phyloP scores from a whole-genome alignment of 192 early-diverging fungal species.

The Oehlia diaphana region DNA sequence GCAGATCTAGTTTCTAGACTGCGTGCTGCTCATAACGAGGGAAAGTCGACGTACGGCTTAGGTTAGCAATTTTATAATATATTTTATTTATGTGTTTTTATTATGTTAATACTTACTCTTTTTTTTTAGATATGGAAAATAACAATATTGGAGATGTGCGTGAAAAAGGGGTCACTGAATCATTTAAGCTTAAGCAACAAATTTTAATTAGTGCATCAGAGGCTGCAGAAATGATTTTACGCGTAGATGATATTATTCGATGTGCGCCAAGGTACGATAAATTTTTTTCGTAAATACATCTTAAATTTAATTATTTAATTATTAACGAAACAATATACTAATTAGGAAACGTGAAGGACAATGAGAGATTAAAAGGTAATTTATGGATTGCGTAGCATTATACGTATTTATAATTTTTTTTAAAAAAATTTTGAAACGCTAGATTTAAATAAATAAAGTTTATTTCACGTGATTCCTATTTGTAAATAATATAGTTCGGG shows the following conservation, averaged over 20 bases:
- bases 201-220: conserved; percentile 92
- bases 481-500: no score
- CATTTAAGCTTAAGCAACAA: conserved; percentile 94
- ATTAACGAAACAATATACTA: neutral
- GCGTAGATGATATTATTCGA: conserved; percentile 98
- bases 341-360: conserved; percentile 15
- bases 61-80: conserved; percentile 36
- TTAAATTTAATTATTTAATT: no score
- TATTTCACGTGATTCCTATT: no score
- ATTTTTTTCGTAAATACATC: neutral
- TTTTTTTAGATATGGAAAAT: conserved; percentile 72
- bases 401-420: no score
- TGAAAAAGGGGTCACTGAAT: conserved; percentile 91
- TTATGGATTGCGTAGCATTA: no score
- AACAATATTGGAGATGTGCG: conserved; percentile 80
- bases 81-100: neutral
- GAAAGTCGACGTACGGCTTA: conserved; percentile 72
- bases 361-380: neutral
- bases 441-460: no score
- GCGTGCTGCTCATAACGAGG: conserved; percentile 91
- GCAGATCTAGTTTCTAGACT: conserved; percentile 90
- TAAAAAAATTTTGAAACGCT: no score
- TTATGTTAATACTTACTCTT: neutral
- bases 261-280: conserved; percentile 63
- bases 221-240: conserved; percentile 95